phyloP scores from a whole-genome alignment of 2,329 filamentous ascomycete genomes.

The Aspergillus aculeatus region DNA sequence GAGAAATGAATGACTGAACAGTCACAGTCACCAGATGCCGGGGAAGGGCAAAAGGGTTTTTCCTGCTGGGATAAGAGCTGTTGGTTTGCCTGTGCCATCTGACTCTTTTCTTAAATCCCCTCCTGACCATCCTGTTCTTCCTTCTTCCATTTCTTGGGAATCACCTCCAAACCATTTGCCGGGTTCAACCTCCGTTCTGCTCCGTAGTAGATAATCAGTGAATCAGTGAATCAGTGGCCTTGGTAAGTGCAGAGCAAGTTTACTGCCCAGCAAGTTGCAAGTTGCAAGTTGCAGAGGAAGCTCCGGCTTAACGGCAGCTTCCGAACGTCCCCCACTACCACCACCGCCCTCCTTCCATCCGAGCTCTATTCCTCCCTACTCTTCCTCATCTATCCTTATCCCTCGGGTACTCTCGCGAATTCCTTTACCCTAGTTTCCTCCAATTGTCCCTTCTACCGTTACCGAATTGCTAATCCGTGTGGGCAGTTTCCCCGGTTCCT shows the following conservation, averaged over 20 bases:
- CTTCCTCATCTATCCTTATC: slow-evolving; percentile 17
- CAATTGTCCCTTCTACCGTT: slow-evolving; percentile 10
- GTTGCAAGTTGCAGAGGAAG: slow-evolving; percentile 1
- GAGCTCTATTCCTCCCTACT: slow-evolving; percentile 19
- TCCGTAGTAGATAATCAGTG: slow-evolving; percentile 14
- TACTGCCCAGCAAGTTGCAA: no score
- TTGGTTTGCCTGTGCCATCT: neutral
- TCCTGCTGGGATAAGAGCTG: slow-evolving; percentile 23
- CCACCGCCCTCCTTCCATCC: slow-evolving; percentile 35
- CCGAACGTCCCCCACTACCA: slow-evolving; percentile 23
- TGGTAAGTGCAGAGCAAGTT: neutral
- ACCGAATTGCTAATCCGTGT: slow-evolving; percentile 14
- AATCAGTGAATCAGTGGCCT: neutral
- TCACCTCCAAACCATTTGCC: slow-evolving; percentile 16
- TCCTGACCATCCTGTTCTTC: slow-evolving; percentile 9
- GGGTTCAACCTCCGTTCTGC: slow-evolving; percentile 23
- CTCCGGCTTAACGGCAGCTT: slow-evolving; percentile 15
- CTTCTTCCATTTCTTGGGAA: slow-evolving; percentile 10
- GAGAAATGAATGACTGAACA: neutral
- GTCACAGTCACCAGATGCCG: slow-evolving; percentile 8
- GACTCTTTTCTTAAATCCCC: slow-evolving; percentile 2
- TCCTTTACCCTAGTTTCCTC: slow-evolving; percentile 12
- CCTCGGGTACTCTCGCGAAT: slow-evolving; percentile 29
- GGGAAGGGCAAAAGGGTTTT: slow-evolving; percentile 26
- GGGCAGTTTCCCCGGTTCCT: slow-evolving; percentile 10